Evolutionary conservation across 2,329 filamentous ascomycete species (phyloP), one percentile per base, ranked within the genome.

Genomic region (Nemania abortiva): DNA sequence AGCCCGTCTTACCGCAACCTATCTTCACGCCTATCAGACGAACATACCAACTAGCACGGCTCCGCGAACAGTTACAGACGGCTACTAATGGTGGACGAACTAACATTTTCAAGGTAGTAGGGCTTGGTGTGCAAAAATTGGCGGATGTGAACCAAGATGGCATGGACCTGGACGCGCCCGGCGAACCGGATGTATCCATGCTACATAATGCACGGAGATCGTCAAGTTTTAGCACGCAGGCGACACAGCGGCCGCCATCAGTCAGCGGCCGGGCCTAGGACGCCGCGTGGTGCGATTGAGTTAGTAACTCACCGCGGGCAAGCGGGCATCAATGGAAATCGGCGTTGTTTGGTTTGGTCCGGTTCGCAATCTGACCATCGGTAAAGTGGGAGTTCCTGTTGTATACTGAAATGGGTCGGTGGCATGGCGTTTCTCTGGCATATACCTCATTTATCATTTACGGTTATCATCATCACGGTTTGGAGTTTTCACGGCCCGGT

Each of bases 1-100:
- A 91, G 71, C 95, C 95, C 0, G 83, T 97, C 4, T 87, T 93
- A 31, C 89, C 90, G 7, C 90, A 92, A 77, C 88, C 84, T 3
- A 78, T 88, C 1, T 88, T 90, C 72, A 81, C 84, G 5, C 89
- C 89, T 3, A 89, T 91, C 67, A 87, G 87, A 74, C 84, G 88
- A 11, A 86, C 89, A 68, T 91, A 91, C 71, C 86, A 90, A 71
- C 84, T 89, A 9, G 84, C 88, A 11, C 85, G 90, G 24, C 83
- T 92, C 13, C 87, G 88, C 65, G 89, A 92, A 74, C 89, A 92
- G 78, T 80, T 92, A 5, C 86, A 89, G 70, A 88, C 88, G 73
- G 90, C 90, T 5, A 90, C 90, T 0, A 91, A 90, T 70, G 88
- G 88, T 49, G 89, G 89, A 9, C 86, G 87, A 22, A 85, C 87